These are phyloP conservation scores for Mucor circinelloides DNA, from an alignment of 371 early-diverging fungal species.

Conservation along the genomic window DNA sequence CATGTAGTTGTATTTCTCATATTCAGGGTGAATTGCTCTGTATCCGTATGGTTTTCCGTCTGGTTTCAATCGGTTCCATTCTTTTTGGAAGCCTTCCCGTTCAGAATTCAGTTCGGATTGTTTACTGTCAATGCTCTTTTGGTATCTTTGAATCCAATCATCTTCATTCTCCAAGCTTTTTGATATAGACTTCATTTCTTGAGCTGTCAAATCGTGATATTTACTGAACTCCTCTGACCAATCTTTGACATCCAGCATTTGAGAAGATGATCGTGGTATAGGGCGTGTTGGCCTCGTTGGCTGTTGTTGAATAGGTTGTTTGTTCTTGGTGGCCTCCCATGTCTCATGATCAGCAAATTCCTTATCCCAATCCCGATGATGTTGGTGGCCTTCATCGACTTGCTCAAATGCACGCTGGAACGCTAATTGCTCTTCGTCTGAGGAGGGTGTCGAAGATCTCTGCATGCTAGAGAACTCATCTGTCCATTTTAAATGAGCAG, in stretches of 20 bases:
- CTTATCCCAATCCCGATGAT: conserved; percentile 47
- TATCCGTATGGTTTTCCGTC: conserved; percentile 56
- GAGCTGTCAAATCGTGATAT: neutral
- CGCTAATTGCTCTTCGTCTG: conserved; percentile 56
- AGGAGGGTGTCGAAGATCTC: neutral
- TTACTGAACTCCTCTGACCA: conserved; percentile 2
- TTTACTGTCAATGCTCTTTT: neutral
- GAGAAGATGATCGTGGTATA: neutral
- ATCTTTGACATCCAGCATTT: neutral
- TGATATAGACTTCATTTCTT: neutral
- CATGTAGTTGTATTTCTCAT: conserved; percentile 76
- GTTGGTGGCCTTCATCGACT: conserved; percentile 38
- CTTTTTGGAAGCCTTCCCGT: conserved; percentile 38
- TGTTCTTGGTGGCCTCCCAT: conserved; percentile 37
- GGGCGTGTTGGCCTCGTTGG: neutral
- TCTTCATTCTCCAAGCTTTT: neutral
- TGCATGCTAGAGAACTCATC: conserved; percentile 41
- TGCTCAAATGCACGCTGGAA: conserved; percentile 77
- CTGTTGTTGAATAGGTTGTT: neutral
- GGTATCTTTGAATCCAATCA: neutral
- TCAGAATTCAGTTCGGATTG: neutral
- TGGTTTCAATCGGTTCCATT: conserved; percentile 67
- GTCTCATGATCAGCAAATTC: conserved; percentile 54
- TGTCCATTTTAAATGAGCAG: conserved; percentile 33
- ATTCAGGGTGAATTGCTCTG: conserved; percentile 64